Conservation (phyloP, 805 yeast species). For the Sungouiella thailandica region DNA sequence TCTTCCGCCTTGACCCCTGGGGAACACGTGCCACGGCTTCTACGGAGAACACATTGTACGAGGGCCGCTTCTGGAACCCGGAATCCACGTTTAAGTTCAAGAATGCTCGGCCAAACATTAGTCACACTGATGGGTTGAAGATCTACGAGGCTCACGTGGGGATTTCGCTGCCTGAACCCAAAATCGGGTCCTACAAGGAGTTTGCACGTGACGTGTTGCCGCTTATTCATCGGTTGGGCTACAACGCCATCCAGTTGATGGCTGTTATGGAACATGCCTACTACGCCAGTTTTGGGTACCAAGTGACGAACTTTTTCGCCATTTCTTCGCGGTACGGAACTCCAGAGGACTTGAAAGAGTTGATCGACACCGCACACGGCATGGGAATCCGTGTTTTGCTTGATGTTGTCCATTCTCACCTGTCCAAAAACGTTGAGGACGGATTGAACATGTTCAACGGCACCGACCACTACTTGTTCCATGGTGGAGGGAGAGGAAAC, state of each 20-base stretch:
- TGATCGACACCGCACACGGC: slow-evolving; percentile 87
- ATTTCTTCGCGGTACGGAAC: slow-evolving; percentile 87
- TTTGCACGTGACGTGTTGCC: slow-evolving; percentile 80
- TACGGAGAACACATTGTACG: slow-evolving; percentile 54
- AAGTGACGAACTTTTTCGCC: slow-evolving; percentile 89
- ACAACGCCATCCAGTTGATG: slow-evolving; percentile 92
- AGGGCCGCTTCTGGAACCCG: slow-evolving; percentile 94
- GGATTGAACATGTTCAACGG: slow-evolving; percentile 94
- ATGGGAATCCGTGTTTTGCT: slow-evolving; percentile 80
- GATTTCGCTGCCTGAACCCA: slow-evolving; percentile 86
- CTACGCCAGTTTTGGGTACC: slow-evolving; percentile 97
- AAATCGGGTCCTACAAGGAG: slow-evolving; percentile 78
- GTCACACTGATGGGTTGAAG: slow-evolving; percentile 44
- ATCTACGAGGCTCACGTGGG: slow-evolving; percentile 97
- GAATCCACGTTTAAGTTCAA: slow-evolving; percentile 47
- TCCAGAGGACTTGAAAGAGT: slow-evolving; percentile 89
- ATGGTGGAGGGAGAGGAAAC: slow-evolving; percentile 81
- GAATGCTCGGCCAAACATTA: slow-evolving; percentile 55
- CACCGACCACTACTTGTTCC: slow-evolving; percentile 92
- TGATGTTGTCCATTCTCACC: slow-evolving; percentile 95
- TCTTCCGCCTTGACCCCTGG: slow-evolving; percentile 90
- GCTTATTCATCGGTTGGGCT: slow-evolving; percentile 78
- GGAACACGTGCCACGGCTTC: slow-evolving; percentile 74
- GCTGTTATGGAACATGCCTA: slow-evolving; percentile 99
- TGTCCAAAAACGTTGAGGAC: slow-evolving; percentile 89